Evolutionary conservation across 148 eudicot genomes (phyloP).

Genomic region (Salicornia ramosissima): DNA sequence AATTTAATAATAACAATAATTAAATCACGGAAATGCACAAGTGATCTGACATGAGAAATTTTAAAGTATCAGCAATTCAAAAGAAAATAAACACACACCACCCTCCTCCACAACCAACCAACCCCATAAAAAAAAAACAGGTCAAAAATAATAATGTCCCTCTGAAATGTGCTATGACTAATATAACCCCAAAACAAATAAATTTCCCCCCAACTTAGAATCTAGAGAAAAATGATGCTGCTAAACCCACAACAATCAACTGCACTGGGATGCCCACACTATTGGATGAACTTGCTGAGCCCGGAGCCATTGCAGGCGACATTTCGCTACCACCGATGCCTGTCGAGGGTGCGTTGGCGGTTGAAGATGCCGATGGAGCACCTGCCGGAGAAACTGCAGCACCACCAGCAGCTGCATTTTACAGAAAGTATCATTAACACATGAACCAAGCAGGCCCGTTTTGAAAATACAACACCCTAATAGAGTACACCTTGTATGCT

Average conservation of each 20-base stretch:
- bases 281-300: conserved; percentile 5
- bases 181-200: not conserved
- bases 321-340: conserved; percentile 10
- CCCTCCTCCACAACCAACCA: not conserved
- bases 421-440: not conserved
- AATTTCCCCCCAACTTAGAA: not conserved
- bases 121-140: not conserved
- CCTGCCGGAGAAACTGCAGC: conserved; percentile 16
- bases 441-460: too few species aligned
- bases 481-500: too few species aligned
- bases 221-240: conserved; percentile 13
- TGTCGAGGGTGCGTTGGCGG: not conserved
- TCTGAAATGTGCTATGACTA: not conserved
- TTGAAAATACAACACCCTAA: too few species aligned
- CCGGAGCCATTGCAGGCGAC: conserved; percentile 19
- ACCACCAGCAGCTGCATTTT: not conserved
- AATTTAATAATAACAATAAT: not conserved
- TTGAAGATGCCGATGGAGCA: conserved; percentile 7
- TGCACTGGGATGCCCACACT: not conserved
- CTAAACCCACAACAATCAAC: conserved; percentile 18
- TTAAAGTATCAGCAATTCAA: not conserved
- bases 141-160: not conserved
- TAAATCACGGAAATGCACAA: not conserved
- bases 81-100: not conserved
- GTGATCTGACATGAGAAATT: not conserved